A percentile compares a stretch with the other conserved stretches of the same genome.
phyloP scores from a whole-genome alignment of 495 filamentous ascomycete species.

The Penicillium paradoxum region DNA sequence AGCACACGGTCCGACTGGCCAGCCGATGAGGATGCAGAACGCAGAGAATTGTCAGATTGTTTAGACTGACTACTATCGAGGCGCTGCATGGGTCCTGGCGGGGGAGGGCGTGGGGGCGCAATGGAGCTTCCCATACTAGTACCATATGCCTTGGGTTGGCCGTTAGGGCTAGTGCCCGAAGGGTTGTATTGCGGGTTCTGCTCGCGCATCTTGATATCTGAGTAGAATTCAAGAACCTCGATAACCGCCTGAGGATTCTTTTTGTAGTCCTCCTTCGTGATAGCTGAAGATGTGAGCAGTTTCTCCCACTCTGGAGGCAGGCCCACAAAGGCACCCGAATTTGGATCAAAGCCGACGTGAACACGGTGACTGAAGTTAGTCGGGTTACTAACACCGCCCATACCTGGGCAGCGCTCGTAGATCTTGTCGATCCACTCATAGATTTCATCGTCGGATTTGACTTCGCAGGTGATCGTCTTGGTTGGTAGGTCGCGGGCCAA shows the following conservation, averaged over 20 bases:
- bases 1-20: constrained; percentile 33
- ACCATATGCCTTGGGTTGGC: constrained; percentile 40
- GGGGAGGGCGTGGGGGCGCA: constrained; percentile 70
- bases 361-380: constrained; percentile 96
- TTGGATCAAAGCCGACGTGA: constrained; percentile 94
- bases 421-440: constrained; percentile 99
- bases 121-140: constrained; percentile 59
- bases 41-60: constrained; percentile 25
- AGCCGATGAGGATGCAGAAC: constrained; percentile 32
- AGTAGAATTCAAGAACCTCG: constrained; percentile 96
- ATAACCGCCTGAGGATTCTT: constrained; percentile 98
- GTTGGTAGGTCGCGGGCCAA: constrained; percentile 68
- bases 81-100: constrained; percentile 48
- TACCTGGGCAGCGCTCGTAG: constrained; percentile 90
- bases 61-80: constrained; percentile 38
- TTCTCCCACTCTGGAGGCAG: constrained; percentile 95
- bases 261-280: constrained; percentile 96
- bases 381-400: constrained; percentile 97
- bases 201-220: constrained; percentile 82
- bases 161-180: constrained; percentile 47
- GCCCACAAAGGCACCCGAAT: constrained; percentile 87
- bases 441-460: constrained; percentile 90
- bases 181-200: constrained; percentile 74
- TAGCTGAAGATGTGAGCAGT: constrained; percentile 87
- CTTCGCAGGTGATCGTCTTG: constrained; percentile 77